These are phyloP conservation scores for Fomitopsis serialis DNA, from an alignment of 768 basidiomycete genomes.

Conservation along the genomic window DNA sequence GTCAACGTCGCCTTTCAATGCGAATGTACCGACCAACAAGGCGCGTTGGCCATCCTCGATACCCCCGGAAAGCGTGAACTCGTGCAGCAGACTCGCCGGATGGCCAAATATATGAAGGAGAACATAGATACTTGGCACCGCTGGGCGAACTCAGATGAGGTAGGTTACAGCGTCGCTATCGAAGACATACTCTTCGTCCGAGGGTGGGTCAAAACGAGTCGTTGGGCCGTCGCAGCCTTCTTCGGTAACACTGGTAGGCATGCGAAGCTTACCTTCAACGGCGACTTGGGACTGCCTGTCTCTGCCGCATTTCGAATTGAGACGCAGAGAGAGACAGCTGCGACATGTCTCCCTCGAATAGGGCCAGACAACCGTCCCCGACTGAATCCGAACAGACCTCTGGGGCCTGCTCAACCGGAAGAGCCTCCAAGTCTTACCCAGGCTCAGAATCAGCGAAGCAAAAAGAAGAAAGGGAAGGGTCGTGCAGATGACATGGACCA, in stretches of 20 bases:
- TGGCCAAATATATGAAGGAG: constrained; percentile 6
- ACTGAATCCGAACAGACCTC: no score
- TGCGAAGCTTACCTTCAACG: constrained; percentile 2
- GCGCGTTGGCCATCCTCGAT: constrained; percentile 12
- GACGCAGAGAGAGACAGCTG: neutral
- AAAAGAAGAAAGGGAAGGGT: neutral
- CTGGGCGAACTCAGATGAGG: constrained; percentile 3
- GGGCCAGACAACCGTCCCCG: neutral
- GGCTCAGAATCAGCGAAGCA: neutral
- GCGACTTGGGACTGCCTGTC: neutral
- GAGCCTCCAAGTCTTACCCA: neutral
- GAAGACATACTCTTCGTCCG: constrained; percentile 10
- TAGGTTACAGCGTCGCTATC: neutral
- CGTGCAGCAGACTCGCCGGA: constrained; percentile 1
- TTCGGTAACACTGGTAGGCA: neutral
- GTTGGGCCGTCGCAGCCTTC: constrained; percentile 13
- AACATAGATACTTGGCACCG: constrained; percentile 5
- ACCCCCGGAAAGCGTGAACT: neutral
- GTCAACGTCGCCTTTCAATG: constrained; percentile 8
- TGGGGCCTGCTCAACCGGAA: no score
- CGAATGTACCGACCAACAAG: constrained; percentile 12
- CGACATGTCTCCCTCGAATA: neutral
- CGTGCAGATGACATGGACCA: neutral
- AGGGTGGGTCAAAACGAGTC: constrained; percentile 12
- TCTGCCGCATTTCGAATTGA: neutral